Base-by-base conservation (phyloP, 306 rosid species). In the Cyclanthera cordifolia region DNA sequence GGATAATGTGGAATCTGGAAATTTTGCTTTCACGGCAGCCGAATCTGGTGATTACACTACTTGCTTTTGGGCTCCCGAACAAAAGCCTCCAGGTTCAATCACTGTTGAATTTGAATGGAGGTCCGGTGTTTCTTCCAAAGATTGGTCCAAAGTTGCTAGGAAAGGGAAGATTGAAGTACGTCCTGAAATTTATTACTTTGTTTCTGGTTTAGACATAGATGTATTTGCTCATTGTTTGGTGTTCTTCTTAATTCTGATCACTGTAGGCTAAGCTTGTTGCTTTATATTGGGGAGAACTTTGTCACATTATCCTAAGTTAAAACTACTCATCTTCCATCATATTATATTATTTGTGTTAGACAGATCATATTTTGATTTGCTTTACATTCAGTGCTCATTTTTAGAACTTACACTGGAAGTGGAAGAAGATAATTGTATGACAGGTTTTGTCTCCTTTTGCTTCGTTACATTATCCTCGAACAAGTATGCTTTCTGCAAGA, bases 91-190 rank as follows among this genome's bases (percentile, higher is more conserved):
- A 0, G 8, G 55, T 3, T 69, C 41, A 1, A 81, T 90, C 73
- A 75, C 83, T 0, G 11, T 93, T 67, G 96, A 93, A 34, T 82
- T 93, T 55, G 99, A 93, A 6, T 93, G 96, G 95, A 87, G 77
- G 76, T 84, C 90, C 53, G 96, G 96, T 37, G 78, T 93, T 81
- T 87, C 94, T 56, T 88, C 99, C 23, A 85, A 79, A 64, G 96
- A 87, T 73, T 93, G 99, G 99, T 76, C 99, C 53, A 87, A 83
- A 54, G 91, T 93, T 84, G 99, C 96, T 74, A 90, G 86, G 88
- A 90, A 85, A 78, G 96, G 96, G 66, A 87, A 93, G 75, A 19
- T 93, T 71, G 94, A 93, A 63, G 99, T 93, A 82, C 79, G 96
- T 68, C 25, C 53, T 48, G 6, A 6, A 63, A 54, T 66, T 65